Conservation (phyloP, 2,329 filamentous ascomycete genomes). For the Aureobasidium sp. region DNA sequence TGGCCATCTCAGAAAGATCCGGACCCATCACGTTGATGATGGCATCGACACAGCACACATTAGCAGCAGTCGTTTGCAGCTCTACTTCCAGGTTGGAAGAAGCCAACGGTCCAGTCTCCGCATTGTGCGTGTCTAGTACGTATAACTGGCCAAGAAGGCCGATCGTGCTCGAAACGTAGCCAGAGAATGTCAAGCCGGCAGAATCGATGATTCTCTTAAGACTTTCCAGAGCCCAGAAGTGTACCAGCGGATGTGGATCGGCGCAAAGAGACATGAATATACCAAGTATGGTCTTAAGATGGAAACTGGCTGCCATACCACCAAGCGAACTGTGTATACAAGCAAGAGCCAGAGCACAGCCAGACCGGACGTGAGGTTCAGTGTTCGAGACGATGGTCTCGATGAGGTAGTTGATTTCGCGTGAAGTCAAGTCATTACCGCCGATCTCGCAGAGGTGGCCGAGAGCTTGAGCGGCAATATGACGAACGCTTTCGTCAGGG, state of each 20-base stretch:
- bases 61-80: constrained; percentile 70
- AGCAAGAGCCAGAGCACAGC: constrained; percentile 88
- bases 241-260: constrained; percentile 88
- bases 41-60: constrained; percentile 87
- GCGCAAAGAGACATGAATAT: constrained; percentile 97
- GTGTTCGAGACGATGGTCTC: constrained; percentile 92
- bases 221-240: constrained; percentile 93
- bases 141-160: constrained; percentile 94
- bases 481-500: constrained; percentile 77
- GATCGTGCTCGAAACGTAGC: constrained; percentile 81
- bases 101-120: constrained; percentile 69
- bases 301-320: constrained; percentile 93
- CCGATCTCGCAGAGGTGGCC: constrained; percentile 78
- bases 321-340: constrained; percentile 93
- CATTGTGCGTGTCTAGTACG: constrained; percentile 82
- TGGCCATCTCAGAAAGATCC: constrained; percentile 85
- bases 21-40: constrained; percentile 93
- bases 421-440: constrained; percentile 81
- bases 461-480: constrained; percentile 75
- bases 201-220: constrained; percentile 82
- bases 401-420: constrained; percentile 83
- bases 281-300: constrained; percentile 93
- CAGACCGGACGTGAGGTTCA: constrained; percentile 86
- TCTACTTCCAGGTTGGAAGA: constrained; percentile 89
- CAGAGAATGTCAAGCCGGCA: constrained; percentile 84